Percentiles rank a stretch among this genome's conserved stretches.
These are phyloP conservation scores for Vitis vinifera DNA, from an alignment of 164 flowering plant genomes.

Conservation along the genomic window ASM3070453v1 NC_081807.1:2078501-2079000, in stretches of 20 bases:
- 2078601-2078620: constrained; percentile 56
- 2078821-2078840: constrained; percentile 27
- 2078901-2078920: constrained; percentile 31
- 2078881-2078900: constrained; percentile 25
- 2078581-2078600: constrained; percentile 41
- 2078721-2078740: constrained; percentile 39
- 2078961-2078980: constrained; percentile 19
- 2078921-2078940: constrained; percentile 11
- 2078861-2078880: constrained; percentile 16
- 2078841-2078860: constrained; percentile 29
- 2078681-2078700: constrained; percentile 46
- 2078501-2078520: constrained; percentile 49
- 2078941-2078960: constrained; percentile 16
- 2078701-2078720: constrained; percentile 53
- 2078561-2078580: constrained; percentile 31
- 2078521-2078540: constrained; percentile 38
- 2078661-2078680: constrained; percentile 42
- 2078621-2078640: constrained; percentile 38
- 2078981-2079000: constrained; percentile 19
- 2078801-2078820: constrained; percentile 33
- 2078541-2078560: constrained; percentile 38
- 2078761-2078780: constrained; percentile 26
- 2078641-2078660: constrained; percentile 36
- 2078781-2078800: constrained; percentile 32
- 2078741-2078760: constrained; percentile 41